A percentile compares a stretch with the other conserved stretches of the same genome.
Evolutionary conservation across 306 rosid genomes (phyloP).

Genomic region (Quercus ilex): DNA sequence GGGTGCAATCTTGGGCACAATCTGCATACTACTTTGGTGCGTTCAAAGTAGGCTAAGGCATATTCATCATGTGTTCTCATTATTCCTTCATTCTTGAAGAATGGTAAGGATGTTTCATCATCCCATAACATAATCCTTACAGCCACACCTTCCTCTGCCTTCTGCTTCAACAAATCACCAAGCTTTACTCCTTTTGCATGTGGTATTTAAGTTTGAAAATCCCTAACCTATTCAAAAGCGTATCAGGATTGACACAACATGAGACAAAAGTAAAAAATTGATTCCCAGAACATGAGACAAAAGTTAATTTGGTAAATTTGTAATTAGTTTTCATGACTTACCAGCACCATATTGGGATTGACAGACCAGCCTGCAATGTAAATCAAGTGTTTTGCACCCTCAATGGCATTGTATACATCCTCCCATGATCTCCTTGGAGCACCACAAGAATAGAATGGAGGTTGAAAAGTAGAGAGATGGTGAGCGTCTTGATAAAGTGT

Average conservation of each 20-base stretch:
- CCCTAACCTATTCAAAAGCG: constrained; percentile 66
- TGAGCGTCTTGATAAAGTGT: constrained; percentile 94
- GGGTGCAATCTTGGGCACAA: constrained; percentile 69
- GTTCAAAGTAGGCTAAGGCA: constrained; percentile 63
- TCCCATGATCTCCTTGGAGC: constrained; percentile 79
- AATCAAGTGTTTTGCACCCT: constrained; percentile 69
- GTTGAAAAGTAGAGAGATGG: constrained; percentile 62
- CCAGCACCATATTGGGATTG: constrained; percentile 80
- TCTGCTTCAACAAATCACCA: constrained; percentile 76
- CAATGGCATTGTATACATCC: constrained; percentile 85
- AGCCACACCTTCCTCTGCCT: constrained; percentile 93
- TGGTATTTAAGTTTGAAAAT: constrained; percentile 65
- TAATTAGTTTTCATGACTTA: constrained; percentile 26
- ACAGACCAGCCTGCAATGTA: constrained; percentile 97
- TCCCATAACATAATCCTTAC: constrained; percentile 92
- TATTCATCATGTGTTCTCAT: constrained; percentile 90
- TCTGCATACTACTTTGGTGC: constrained; percentile 75
- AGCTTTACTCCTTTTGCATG: constrained; percentile 75
- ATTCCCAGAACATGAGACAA: background rate
- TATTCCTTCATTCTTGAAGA: constrained; percentile 72
- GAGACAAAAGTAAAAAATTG: background rate
- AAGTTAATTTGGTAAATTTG: background rate
- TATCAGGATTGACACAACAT: background rate
- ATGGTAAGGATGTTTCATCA: constrained; percentile 85
- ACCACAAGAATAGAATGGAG: constrained; percentile 52